These are phyloP conservation scores for Porcisia deanei DNA, from an alignment of 208 protist species.

Conservation along the genomic window DNA sequence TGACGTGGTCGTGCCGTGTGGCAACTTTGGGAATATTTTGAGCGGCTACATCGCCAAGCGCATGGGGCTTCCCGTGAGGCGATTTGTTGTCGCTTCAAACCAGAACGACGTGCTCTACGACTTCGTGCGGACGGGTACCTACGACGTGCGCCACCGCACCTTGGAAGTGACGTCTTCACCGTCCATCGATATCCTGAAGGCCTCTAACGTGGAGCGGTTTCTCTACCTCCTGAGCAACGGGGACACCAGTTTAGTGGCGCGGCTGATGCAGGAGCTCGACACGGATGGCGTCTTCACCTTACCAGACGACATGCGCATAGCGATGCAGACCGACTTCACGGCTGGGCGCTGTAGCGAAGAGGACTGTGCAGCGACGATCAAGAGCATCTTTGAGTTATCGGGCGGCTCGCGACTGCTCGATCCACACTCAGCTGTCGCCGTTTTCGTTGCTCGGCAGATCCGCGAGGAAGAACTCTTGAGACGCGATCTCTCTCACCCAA, in stretches of 20 bases:
- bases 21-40: conserved; percentile 97
- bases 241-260: conserved; percentile 59
- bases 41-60: conserved; percentile 92
- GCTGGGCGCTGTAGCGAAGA: conserved; percentile 74
- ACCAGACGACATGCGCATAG: conserved; percentile 36
- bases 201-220: conserved; percentile 97
- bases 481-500: conserved; percentile 28
- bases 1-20: conserved; percentile 94
- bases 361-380: conserved; percentile 80
- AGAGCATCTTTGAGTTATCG: conserved; percentile 56
- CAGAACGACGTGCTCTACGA: conserved; percentile 95
- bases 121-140: conserved; percentile 89
- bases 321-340: conserved; percentile 64
- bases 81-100: conserved; percentile 95
- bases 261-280: conserved; percentile 72
- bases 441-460: conserved; percentile 67
- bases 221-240: conserved; percentile 88
- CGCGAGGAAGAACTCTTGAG: conserved; percentile 37
- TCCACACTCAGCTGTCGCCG: conserved; percentile 85
- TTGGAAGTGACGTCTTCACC: conserved; percentile 70
- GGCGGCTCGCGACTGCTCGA: conserved; percentile 65
- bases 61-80: conserved; percentile 88
- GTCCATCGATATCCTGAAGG: conserved; percentile 93
- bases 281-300: conserved; percentile 61
- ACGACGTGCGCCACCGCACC: conserved; percentile 68